These are phyloP conservation scores for Rhizophora mangle DNA, from an alignment of 345 rosid genomes.

Conservation along the genomic window DNA sequence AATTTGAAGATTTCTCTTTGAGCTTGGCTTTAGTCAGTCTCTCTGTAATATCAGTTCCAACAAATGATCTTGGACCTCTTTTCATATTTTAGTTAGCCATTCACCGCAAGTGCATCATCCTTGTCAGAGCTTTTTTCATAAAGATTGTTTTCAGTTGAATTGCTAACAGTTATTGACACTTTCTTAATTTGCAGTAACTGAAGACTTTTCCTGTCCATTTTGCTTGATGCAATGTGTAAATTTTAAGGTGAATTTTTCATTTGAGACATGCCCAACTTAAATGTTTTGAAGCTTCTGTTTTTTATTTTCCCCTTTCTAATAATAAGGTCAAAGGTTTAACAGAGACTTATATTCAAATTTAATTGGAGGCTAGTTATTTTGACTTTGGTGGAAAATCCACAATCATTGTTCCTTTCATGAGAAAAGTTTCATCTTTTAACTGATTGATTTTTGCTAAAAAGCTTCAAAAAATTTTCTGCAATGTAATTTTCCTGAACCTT, in stretches of 20 bases:
- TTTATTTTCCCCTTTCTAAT: neutral
- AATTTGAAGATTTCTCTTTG: neutral
- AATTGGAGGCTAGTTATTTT: neutral
- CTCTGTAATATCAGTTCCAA: neutral
- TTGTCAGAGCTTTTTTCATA: neutral
- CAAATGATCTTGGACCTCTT: neutral
- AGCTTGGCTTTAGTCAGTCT: neutral
- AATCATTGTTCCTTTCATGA: neutral
- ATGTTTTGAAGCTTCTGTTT: neutral
- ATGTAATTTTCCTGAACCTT: neutral
- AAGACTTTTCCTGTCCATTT: constrained; percentile 32
- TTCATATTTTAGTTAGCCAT: neutral
- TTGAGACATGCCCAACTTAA: neutral
- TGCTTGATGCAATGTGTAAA: constrained; percentile 28
- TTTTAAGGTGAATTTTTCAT: constrained; percentile 21
- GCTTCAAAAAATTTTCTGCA: neutral
- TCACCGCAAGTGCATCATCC: no score
- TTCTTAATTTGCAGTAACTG: constrained; percentile 24
- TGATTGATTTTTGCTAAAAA: neutral
- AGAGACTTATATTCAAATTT: neutral
- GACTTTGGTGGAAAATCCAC: neutral
- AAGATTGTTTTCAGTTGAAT: neutral
- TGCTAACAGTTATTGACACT: neutral
- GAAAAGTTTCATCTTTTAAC: neutral
- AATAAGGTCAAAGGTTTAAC: neutral